Base-by-base conservation (phyloP, 148 eudicot genomes). In the Cornus controversa region DNA sequence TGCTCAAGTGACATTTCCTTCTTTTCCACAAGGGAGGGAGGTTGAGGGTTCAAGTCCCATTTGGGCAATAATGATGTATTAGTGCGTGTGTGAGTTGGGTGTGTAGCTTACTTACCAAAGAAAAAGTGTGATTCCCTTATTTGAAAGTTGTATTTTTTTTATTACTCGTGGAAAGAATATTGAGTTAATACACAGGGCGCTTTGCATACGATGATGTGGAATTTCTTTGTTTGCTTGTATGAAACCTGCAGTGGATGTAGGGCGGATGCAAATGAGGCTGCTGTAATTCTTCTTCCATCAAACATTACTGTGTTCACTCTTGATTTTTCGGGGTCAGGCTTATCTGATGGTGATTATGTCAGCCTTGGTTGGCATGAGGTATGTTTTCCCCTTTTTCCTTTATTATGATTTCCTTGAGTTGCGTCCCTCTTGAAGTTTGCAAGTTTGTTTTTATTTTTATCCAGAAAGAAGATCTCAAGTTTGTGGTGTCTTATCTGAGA, bases 351-450 rank as follows among this genome's bases (percentile, higher is more conserved):
- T 75, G 87, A 88, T 29, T 94, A 88, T 84, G 98, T 94, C 79
- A 92, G 96, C 83, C 98, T 94, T 85, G 98, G 98, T 82, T 92
- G 96, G 94, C 98, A 94, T 72, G 98, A 94, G 93, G 98, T 93
- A 74, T 24, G 60, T 68, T 64, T 66, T 53, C 66, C 31, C 37
- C 70, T 23, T 57, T 25, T 18, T 74, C n/a, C 29, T 22, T 50
- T 20, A 63, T 27, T 18, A n/a, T 2, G 11, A 16, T 22, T 23
- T 72, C 53, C 34, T 62, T 60, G 47, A 76, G 31, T 69, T 70
- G 16, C 36, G 50, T 31, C 74, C 69, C 34, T 79, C 31, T 22
- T 67, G 34, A 82, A 28, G 68, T 64, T 73, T 25, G 27, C 34
- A 31, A 16, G 7, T 66, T 75, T 34, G 7, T 70, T 69, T 64